Conservation (phyloP, 306 rosid genomes). For the Coriaria nepalensis region DNA sequence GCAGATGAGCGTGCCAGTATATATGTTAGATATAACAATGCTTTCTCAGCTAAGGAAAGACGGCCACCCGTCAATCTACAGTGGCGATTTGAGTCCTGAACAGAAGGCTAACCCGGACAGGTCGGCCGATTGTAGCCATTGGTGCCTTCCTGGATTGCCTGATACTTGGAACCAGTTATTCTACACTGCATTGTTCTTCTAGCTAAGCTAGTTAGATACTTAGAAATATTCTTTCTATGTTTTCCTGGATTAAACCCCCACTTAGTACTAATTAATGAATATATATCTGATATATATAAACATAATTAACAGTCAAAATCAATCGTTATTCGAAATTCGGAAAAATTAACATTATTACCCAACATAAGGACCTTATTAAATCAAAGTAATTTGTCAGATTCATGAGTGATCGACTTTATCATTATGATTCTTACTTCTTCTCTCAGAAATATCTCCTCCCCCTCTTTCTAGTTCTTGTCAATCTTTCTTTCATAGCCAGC, state of each 20-base stretch:
- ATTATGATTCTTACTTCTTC: too few relatives aligned
- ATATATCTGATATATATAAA: too few relatives aligned
- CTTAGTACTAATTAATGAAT: too few relatives aligned
- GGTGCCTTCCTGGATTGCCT: constrained; percentile 96
- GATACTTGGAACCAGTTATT: constrained; percentile 87
- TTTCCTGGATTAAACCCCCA: not conserved
- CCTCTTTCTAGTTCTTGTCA: too few relatives aligned
- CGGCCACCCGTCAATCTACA: constrained; percentile 79
- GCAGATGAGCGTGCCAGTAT: constrained; percentile 49
- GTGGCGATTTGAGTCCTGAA: constrained; percentile 65
- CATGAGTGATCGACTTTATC: too few relatives aligned
- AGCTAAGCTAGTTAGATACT: not conserved
- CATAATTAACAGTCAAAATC: too few relatives aligned
- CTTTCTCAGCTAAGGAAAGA: constrained; percentile 71
- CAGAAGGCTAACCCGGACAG: constrained; percentile 62
- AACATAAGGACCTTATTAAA: too few relatives aligned
- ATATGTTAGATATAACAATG: constrained; percentile 70
- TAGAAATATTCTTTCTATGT: not conserved
- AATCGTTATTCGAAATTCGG: too few relatives aligned
- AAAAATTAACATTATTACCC: too few relatives aligned
- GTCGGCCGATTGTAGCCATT: constrained; percentile 89
- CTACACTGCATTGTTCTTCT: constrained; percentile 50
- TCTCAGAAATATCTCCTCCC: too few relatives aligned
- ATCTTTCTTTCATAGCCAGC: too few relatives aligned
- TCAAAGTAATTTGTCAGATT: too few relatives aligned